A percentile compares a stretch with the other conserved stretches of the same genome.
Evolutionary conservation across 306 rosid genomes (phyloP).

Genomic region (Begonia loranthoides): DNA sequence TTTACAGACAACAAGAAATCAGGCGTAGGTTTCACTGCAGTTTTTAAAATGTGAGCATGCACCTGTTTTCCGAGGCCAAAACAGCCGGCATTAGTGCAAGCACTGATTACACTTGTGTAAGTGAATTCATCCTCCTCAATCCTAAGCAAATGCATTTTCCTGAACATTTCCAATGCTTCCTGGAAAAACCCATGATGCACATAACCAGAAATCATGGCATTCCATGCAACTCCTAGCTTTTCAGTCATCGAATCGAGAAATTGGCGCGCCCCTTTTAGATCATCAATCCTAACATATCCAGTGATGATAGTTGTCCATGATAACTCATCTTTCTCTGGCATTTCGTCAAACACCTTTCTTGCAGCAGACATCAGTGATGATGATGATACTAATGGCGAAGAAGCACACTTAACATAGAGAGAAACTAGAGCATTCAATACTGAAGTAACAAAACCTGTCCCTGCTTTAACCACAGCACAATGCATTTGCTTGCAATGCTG

Average conservation of each 20-base stretch:
- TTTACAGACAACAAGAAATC: conserved; percentile 12
- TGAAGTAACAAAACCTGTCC: conserved; percentile 6
- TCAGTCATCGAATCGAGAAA: conserved; percentile 9
- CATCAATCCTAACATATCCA: conserved; percentile 9
- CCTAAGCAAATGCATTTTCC: conserved; percentile 11
- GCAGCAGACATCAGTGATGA: conserved; percentile 9
- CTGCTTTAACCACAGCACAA: conserved; percentile 13
- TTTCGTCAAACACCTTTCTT: conserved; percentile 10
- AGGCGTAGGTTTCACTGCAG: background rate
- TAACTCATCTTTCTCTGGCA: conserved; percentile 9
- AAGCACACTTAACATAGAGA: conserved; percentile 13
- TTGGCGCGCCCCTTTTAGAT: conserved; percentile 7
- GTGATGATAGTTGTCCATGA: conserved; percentile 12
- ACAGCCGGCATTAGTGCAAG: conserved; percentile 10
- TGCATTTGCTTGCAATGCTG: conserved; percentile 11
- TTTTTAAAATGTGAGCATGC: conserved; percentile 15
- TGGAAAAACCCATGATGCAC: conserved; percentile 8
- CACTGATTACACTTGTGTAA: conserved; percentile 12
- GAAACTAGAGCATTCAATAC: conserved; percentile 12
- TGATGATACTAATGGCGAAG: conserved; percentile 7
- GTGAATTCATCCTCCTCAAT: conserved; percentile 6
- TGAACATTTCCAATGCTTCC: conserved; percentile 10
- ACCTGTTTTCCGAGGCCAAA: conserved; percentile 11
- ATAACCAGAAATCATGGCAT: conserved; percentile 19
- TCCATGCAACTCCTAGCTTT: conserved; percentile 13